These are phyloP conservation scores for Ambrosia trifida DNA, from an alignment of 129 eudicot species.

Conservation along the genomic window DNA sequence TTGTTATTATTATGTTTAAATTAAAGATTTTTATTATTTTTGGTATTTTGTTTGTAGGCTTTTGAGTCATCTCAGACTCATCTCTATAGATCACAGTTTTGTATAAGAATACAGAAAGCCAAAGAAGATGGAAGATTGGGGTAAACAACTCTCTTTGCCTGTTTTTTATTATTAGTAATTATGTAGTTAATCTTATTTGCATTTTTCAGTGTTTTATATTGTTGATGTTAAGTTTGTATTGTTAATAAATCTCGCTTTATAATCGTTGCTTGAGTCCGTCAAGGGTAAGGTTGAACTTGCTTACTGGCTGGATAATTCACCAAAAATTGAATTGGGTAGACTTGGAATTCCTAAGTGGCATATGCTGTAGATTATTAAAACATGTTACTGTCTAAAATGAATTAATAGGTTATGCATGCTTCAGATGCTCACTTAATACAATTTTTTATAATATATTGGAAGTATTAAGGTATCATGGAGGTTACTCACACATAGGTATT, in stretches of 20 bases:
- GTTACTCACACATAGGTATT: neutral
- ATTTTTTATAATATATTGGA: neutral
- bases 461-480: neutral
- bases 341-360: neutral
- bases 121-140: constrained; percentile 56
- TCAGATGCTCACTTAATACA: neutral
- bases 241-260: neutral
- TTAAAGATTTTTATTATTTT: neutral
- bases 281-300: neutral
- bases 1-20: constrained; percentile 3
- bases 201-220: neutral
- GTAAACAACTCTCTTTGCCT: constrained; percentile 29
- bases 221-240: neutral
- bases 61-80: neutral
- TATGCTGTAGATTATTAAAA: neutral
- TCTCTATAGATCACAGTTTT: neutral
- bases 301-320: constrained; percentile 2
- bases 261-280: neutral
- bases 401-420: constrained; percentile 2
- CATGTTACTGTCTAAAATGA: neutral
- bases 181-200: neutral
- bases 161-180: neutral
- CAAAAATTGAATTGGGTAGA: neutral
- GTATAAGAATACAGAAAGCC: neutral
- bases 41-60: constrained; percentile 19